Percentiles rank a stretch among this genome's conserved stretches.
These are phyloP conservation scores for Tuctoria greenei DNA, from an alignment of 176 grass and related monocot species.

Conservation along the genomic window DNA sequence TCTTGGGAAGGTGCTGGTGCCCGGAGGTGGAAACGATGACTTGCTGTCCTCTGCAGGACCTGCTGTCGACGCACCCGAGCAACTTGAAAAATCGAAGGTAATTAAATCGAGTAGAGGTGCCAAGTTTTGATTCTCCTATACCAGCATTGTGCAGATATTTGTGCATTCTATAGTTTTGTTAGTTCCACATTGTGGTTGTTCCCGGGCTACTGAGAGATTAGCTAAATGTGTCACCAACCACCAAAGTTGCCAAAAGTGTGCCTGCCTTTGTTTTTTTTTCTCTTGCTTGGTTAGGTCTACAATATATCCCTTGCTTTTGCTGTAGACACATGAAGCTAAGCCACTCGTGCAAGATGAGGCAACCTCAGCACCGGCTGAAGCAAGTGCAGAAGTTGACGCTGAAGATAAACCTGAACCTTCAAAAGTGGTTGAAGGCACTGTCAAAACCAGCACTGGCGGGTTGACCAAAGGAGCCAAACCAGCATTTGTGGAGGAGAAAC, in stretches of 20 bases:
- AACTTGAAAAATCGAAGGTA: conserved; percentile 46
- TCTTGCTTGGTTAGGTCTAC: background rate
- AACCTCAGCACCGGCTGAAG: conserved; percentile 15
- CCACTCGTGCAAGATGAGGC: conserved; percentile 24
- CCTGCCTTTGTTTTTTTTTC: background rate
- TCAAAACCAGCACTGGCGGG: background rate
- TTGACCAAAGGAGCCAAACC: conserved; percentile 33
- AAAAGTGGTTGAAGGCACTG: conserved; percentile 18
- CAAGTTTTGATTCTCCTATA: conserved; percentile 13
- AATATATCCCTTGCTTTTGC: background rate
- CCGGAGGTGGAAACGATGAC: conserved; percentile 55
- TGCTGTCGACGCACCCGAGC: background rate
- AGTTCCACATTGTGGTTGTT: background rate
- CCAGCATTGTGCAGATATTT: background rate
- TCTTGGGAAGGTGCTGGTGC: conserved; percentile 71
- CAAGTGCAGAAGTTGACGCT: too few species aligned
- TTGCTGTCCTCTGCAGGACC: conserved; percentile 39
- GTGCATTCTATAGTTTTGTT: conserved; percentile 28
- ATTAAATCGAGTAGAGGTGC: background rate
- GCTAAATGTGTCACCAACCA: background rate
- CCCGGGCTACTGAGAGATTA: conserved; percentile 24
- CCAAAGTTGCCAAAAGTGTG: background rate
- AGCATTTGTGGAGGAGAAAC: conserved; percentile 49
- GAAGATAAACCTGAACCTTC: conserved; percentile 33
- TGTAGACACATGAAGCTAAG: conserved; percentile 31